Evolutionary conservation across 176 grass and related monocot genomes (phyloP).

Genomic region (Areca catechu): DNA sequence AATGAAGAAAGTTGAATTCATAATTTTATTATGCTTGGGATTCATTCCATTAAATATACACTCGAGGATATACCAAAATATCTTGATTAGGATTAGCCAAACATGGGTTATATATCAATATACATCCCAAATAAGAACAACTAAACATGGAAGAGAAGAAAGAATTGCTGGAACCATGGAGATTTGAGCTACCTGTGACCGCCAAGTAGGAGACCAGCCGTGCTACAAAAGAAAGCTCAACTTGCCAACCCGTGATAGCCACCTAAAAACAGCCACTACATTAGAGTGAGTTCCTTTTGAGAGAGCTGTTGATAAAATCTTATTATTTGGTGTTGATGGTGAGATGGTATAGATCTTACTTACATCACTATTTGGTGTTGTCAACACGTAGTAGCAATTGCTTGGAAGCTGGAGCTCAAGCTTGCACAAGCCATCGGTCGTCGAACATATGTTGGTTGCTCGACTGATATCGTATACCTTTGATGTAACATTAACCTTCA

Average conservation of each 20-base stretch:
- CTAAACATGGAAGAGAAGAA: too few species aligned
- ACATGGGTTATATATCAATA: too few species aligned
- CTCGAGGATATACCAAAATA: too few species aligned
- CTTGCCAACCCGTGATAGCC: background rate
- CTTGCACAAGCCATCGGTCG: slow-evolving; percentile 16
- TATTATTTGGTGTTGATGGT: background rate
- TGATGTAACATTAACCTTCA: slow-evolving; percentile 23
- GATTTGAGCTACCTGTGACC: slow-evolving; percentile 17
- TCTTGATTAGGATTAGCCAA: too few species aligned
- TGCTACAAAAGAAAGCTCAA: slow-evolving; percentile 22
- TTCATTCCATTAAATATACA: too few species aligned
- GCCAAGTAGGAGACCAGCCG: slow-evolving; percentile 22
- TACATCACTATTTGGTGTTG: slow-evolving; percentile 22
- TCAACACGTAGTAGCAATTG: slow-evolving; percentile 27
- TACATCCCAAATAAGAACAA: too few species aligned
- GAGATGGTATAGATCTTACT: slow-evolving; percentile 1
- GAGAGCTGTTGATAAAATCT: too few species aligned
- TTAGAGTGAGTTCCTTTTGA: too few species aligned
- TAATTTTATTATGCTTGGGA: too few species aligned
- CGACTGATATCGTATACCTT: slow-evolving; percentile 29
- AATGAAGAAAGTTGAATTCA: too few species aligned
- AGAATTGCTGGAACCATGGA: background rate
- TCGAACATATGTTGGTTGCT: slow-evolving; percentile 25
- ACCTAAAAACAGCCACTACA: slow-evolving; percentile 1
- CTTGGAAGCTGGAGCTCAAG: slow-evolving; percentile 22